Evolutionary conservation across 768 basidiomycete species (phyloP).

Genomic region (Tylopilus vinaceipallidus): DNA sequence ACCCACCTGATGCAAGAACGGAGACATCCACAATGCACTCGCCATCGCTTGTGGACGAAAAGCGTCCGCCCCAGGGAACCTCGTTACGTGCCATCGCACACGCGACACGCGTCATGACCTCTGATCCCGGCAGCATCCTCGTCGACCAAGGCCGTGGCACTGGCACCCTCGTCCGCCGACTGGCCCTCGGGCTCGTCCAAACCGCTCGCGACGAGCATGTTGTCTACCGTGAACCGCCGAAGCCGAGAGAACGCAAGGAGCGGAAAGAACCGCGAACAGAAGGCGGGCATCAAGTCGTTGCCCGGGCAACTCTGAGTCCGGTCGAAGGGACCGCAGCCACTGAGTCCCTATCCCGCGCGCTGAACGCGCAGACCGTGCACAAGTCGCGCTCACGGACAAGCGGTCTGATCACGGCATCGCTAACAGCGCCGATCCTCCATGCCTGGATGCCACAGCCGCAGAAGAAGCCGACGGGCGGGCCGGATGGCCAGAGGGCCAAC

Average conservation of each 20-base stretch:
- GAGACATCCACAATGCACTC: slow-evolving; percentile 31
- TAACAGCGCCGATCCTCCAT: slow-evolving; percentile 60
- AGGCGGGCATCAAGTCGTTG: slow-evolving; percentile 32
- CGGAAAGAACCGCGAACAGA: slow-evolving; percentile 29
- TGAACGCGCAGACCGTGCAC: slow-evolving; percentile 35
- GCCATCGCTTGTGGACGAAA: slow-evolving; percentile 26
- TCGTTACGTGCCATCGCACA: slow-evolving; percentile 75
- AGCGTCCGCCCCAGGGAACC: slow-evolving; percentile 51
- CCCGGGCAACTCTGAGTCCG: slow-evolving; percentile 43
- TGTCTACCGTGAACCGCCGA: slow-evolving; percentile 35
- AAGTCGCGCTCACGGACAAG: slow-evolving; percentile 37
- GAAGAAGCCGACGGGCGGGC: slow-evolving; percentile 37
- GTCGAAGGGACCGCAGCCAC: slow-evolving; percentile 43
- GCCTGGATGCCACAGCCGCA: slow-evolving; percentile 55
- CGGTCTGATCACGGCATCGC: slow-evolving; percentile 38
- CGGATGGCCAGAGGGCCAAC: slow-evolving; percentile 21
- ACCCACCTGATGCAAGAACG: slow-evolving; percentile 20
- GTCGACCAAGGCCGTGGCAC: slow-evolving; percentile 68
- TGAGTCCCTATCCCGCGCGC: slow-evolving; percentile 44
- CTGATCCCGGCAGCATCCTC: slow-evolving; percentile 71
- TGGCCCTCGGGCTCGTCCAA: slow-evolving; percentile 67
- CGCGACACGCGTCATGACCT: slow-evolving; percentile 85
- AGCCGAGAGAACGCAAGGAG: slow-evolving; percentile 49
- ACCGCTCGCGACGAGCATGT: slow-evolving; percentile 66
- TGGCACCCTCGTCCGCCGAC: slow-evolving; percentile 51